These are phyloP conservation scores for Salisapilia sapeloensis DNA, from an alignment of 352 stramenopile species.

Conservation along the genomic window DNA sequence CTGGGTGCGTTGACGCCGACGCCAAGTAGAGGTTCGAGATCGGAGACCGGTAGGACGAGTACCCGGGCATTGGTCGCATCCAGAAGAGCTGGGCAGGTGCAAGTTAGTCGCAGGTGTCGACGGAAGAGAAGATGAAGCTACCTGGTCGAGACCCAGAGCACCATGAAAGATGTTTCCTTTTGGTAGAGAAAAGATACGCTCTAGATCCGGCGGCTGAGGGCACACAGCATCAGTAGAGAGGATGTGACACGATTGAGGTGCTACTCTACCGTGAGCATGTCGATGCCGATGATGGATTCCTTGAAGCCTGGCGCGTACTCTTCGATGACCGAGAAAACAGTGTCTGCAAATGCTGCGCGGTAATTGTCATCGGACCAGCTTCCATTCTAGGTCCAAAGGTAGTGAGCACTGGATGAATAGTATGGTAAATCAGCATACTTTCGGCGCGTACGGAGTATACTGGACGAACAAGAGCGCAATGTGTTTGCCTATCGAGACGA, in stretches of 20 bases:
- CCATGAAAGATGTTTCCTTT: constrained; percentile 85
- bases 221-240: not conserved
- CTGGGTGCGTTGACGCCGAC: constrained; percentile 72
- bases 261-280: constrained; percentile 60
- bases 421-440: constrained; percentile 13
- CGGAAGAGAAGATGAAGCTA: constrained; percentile 3
- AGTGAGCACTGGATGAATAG: too few relatives aligned
- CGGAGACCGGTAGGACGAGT: constrained; percentile 70
- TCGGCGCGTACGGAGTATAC: constrained; percentile 80
- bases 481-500: constrained; percentile 46
- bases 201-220: constrained; percentile 63
- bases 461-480: constrained; percentile 84
- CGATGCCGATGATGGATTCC: constrained; percentile 61
- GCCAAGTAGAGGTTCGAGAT: constrained; percentile 75
- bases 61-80: constrained; percentile 69
- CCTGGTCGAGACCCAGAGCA: constrained; percentile 80
- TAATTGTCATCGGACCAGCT: too few relatives aligned
- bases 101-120: constrained; percentile 1
- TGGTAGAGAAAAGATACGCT: constrained; percentile 75
- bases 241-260: not conserved
- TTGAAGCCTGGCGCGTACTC: constrained; percentile 78
- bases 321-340: constrained; percentile 79
- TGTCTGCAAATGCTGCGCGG: constrained; percentile 55
- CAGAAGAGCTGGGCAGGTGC: constrained; percentile 70
- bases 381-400: constrained; percentile 54